Conservation (phyloP, 306 rosid species). For the Ochetophila trinervis region DNA sequence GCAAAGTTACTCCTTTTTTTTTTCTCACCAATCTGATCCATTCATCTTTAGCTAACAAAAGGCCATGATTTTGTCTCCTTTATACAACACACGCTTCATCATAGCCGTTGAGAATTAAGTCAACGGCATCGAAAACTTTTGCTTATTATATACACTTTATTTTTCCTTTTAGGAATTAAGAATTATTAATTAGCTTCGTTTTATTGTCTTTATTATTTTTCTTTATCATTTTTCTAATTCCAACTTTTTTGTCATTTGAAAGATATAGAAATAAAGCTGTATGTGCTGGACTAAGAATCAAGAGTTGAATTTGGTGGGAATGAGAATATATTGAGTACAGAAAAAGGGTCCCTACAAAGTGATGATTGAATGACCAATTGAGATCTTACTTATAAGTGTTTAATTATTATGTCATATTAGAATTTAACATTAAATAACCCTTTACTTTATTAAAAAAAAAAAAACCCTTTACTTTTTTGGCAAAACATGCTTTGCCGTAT, state of each 20-base stretch:
- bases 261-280: background rate
- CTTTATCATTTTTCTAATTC: too few relatives aligned
- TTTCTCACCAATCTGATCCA: conserved; percentile 15
- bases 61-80: conserved; percentile 50
- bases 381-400: conserved; percentile 26
- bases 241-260: background rate
- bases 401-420: conserved; percentile 28
- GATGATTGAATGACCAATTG: conserved; percentile 24
- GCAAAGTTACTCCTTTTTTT: conserved; percentile 20
- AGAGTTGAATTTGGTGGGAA: conserved; percentile 20
- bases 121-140: conserved; percentile 40
- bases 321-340: background rate
- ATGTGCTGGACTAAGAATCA: conserved; percentile 13
- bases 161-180: conserved; percentile 14
- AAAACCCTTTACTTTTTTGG: conserved; percentile 13
- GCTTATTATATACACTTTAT: conserved; percentile 2
- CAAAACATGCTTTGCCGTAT: conserved; percentile 36
- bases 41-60: conserved; percentile 28
- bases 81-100: conserved; percentile 57
- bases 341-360: conserved; percentile 13
- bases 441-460: conserved; percentile 7
- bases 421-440: conserved; percentile 8
- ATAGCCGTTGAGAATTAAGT: conserved; percentile 49
- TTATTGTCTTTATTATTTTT: too few relatives aligned
- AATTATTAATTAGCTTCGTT: background rate